phyloP scores from a whole-genome alignment of 129 eudicot genomes.

The Saposhnikovia divaricata region DNA sequence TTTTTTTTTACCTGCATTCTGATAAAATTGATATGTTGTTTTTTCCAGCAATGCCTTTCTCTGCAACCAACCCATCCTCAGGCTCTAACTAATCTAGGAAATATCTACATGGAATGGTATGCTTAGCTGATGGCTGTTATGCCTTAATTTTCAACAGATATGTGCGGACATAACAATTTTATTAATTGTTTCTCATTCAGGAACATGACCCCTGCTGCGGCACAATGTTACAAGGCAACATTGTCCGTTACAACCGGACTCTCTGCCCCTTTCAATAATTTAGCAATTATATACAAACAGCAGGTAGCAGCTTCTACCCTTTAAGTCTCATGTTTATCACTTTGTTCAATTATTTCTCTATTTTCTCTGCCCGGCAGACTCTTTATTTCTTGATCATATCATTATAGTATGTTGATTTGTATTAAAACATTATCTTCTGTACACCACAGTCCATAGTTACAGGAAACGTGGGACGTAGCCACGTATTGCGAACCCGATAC shows the following conservation, averaged over 20 bases:
- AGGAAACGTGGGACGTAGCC: too few relatives aligned
- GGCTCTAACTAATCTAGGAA: slow-evolving; percentile 95
- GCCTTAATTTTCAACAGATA: slow-evolving; percentile 2
- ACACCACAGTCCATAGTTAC: too few relatives aligned
- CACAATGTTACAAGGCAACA: slow-evolving; percentile 81
- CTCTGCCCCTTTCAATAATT: slow-evolving; percentile 91
- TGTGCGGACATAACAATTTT: neutral
- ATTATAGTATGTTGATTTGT: neutral
- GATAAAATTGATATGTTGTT: slow-evolving; percentile 15
- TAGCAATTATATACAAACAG: slow-evolving; percentile 89
- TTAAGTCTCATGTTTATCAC: neutral
- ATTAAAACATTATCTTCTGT: neutral
- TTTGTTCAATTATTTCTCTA: neutral
- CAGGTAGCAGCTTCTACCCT: slow-evolving; percentile 43
- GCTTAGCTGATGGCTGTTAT: slow-evolving; percentile 3
- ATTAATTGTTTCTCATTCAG: slow-evolving; percentile 24
- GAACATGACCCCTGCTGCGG: slow-evolving; percentile 94
- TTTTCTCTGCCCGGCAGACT: neutral
- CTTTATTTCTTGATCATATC: neutral
- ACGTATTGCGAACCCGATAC: too few relatives aligned
- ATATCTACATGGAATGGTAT: slow-evolving; percentile 97
- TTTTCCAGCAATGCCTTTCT: slow-evolving; percentile 79
- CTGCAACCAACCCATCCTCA: slow-evolving; percentile 93
- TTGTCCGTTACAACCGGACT: slow-evolving; percentile 82
- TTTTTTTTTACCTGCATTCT: neutral